Percentiles rank a stretch among this genome's conserved stretches.
Conservation (phyloP, 495 filamentous ascomycete species). For the Daldinia concentrica region DNA sequence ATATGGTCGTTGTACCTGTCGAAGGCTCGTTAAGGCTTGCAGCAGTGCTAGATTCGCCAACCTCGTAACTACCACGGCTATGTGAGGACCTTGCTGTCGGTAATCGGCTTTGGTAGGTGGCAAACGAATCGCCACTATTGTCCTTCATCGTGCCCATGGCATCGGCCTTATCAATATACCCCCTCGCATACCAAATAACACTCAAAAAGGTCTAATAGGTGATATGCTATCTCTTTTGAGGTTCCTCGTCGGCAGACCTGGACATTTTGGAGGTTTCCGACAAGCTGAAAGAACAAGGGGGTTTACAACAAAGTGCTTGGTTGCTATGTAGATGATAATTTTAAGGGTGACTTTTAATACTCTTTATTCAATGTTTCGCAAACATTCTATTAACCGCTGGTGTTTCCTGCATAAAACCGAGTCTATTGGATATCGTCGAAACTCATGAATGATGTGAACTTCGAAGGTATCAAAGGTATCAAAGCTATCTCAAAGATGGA, state of each 20-base stretch:
- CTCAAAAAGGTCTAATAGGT: constrained; percentile 1
- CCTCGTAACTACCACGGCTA: constrained; percentile 45
- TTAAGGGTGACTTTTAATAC: not conserved
- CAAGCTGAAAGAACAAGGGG: constrained; percentile 16
- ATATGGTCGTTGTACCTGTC: constrained; percentile 28
- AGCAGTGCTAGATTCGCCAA: constrained; percentile 45
- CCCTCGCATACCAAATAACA: constrained; percentile 26
- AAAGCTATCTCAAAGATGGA: constrained; percentile 25
- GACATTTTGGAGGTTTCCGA: constrained; percentile 29
- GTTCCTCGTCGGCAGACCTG: constrained; percentile 7
- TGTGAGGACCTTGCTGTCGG: constrained; percentile 42
- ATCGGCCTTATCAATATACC: constrained; percentile 13
- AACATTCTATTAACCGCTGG: not conserved
- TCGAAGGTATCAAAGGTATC: not conserved
- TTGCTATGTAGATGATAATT: constrained; percentile 23
- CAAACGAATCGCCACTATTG: constrained; percentile 15
- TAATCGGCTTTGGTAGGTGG: constrained; percentile 27
- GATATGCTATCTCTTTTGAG: constrained; percentile 32
- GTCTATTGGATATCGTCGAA: not conserved
- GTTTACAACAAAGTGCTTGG: constrained; percentile 3
- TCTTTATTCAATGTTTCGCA: constrained; percentile 17
- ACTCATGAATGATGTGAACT: not conserved
- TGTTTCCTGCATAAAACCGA: not conserved
- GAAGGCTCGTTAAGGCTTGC: constrained; percentile 27
- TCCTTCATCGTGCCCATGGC: constrained; percentile 42